Evolutionary conservation across 768 basidiomycete genomes (phyloP), one percentile per base, ranked within the genome.

Genomic region (Lentinula raphanica): DNA sequence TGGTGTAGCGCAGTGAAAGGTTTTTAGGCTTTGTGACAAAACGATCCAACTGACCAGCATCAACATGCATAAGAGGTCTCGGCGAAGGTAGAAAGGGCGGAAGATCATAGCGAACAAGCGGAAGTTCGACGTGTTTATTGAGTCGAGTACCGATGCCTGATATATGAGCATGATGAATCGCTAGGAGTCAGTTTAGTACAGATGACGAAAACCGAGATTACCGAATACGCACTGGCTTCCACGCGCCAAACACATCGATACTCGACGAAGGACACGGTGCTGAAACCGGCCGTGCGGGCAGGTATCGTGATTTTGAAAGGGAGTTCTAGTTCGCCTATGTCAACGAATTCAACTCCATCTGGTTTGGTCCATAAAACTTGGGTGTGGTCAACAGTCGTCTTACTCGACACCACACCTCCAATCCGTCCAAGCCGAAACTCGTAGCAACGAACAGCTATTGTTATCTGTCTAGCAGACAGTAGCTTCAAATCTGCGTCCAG

Each of bases 201-300:
- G 0, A 12, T 6, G 19, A 36, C 21, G 11, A 29, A 56, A 45
- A 46, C 56, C 12, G 64, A 23, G 51, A 25, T 39, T 59, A 6
- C 21, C 42, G 39, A 48, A 54, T 13, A 77, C 85, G 62, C 62
- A 85, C 90, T 80, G 61, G 91, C 91, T 74, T 94, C 92, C 58
- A 94, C 76, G 54, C 90, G 79, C 92, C 92, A 94, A 67, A 82
- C 82, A 66, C 88, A 84, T 44, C 86, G 79, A 69, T 91, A 94
- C 64, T 86, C 87, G 63, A 87, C 87, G 65, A 85, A 90, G 59
- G 83, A 77, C 13, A 86, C 80, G 49, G 86, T 85, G 68, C 86
- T 87, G 64, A 84, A 86, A 39, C 88, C 88, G 15, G 78, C 71
- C 51, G 81, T 78, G 60, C 79, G 76, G 57, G 79, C 68, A 27